Conservation (phyloP, 2,329 filamentous ascomycete genomes). For the Massarina eburnea region DNA sequence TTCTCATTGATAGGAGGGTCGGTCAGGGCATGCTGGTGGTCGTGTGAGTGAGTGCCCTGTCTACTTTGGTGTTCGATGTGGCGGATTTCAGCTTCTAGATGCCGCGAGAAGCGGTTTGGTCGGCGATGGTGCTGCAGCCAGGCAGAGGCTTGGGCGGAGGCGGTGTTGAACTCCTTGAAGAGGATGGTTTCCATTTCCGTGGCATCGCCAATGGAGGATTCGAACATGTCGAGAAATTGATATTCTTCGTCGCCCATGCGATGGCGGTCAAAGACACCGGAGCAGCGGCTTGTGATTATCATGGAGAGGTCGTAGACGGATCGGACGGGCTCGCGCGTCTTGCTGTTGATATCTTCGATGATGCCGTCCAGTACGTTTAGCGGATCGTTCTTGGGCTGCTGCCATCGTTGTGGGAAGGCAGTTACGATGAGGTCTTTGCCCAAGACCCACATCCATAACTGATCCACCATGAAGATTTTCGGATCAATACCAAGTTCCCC, state of each 20-base stretch:
- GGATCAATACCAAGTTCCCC: slow-evolving; percentile 47
- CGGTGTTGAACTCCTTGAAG: slow-evolving; percentile 62
- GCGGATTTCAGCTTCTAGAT: slow-evolving; percentile 38
- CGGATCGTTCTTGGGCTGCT: slow-evolving; percentile 63
- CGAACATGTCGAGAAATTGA: slow-evolving; percentile 69
- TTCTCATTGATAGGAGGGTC: slow-evolving; percentile 29
- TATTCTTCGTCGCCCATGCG: slow-evolving; percentile 61
- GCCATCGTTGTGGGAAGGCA: slow-evolving; percentile 60
- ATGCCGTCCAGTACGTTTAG: slow-evolving; percentile 65
- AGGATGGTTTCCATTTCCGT: slow-evolving; percentile 57
- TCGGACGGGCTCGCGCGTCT: slow-evolving; percentile 60
- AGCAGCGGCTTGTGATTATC: slow-evolving; percentile 62
- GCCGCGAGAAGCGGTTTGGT: slow-evolving; percentile 37
- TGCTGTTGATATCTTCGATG: slow-evolving; percentile 67
- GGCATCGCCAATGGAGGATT: slow-evolving; percentile 59
- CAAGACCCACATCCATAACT: slow-evolving; percentile 67
- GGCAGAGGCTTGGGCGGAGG: slow-evolving; percentile 58
- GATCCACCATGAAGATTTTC: slow-evolving; percentile 70
- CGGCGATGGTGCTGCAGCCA: slow-evolving; percentile 57
- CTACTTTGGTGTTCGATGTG: slow-evolving; percentile 34
- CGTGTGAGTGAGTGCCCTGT: slow-evolving; percentile 28
- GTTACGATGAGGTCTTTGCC: slow-evolving; percentile 62
- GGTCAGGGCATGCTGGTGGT: slow-evolving; percentile 29
- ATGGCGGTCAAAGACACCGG: slow-evolving; percentile 62
- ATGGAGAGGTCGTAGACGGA: slow-evolving; percentile 65